Percentiles rank a stretch among this genome's conserved stretches.
Conservation (phyloP, 2,329 filamentous ascomycete genomes). For the Penicillium freii region DNA sequence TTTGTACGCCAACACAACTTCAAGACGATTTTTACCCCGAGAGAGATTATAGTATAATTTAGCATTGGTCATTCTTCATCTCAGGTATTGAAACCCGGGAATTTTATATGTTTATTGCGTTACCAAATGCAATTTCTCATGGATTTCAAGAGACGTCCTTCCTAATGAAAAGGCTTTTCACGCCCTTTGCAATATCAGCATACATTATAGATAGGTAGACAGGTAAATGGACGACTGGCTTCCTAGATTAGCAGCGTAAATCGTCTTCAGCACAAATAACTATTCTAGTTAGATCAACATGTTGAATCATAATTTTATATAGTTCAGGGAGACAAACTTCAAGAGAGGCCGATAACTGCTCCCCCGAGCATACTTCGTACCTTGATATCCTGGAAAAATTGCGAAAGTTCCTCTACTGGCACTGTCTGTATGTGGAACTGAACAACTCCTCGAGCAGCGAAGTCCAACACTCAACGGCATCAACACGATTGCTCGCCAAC, state of each 20-base stretch:
- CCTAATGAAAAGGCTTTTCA: too few species aligned
- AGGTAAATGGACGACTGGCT: too few species aligned
- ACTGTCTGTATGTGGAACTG: background rate
- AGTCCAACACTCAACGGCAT: background rate
- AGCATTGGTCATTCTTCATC: background rate
- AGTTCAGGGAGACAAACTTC: background rate
- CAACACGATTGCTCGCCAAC: background rate
- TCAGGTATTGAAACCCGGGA: background rate
- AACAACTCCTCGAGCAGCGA: background rate
- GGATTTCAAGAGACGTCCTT: background rate
- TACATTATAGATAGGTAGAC: too few species aligned
- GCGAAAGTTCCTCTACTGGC: background rate
- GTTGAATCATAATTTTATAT: too few species aligned
- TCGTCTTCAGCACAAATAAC: too few species aligned
- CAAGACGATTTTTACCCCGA: background rate
- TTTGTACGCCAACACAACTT: background rate
- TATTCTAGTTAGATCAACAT: too few species aligned
- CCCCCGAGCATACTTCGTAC: background rate
- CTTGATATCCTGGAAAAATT: background rate
- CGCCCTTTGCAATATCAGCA: too few species aligned
- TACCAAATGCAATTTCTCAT: background rate
- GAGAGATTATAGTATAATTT: background rate
- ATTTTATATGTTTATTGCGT: too few species aligned
- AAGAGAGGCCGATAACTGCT: background rate
- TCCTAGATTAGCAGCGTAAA: too few species aligned